Evolutionary conservation across 768 basidiomycete species (phyloP).

Genomic region (Mycena polygramma): DNA sequence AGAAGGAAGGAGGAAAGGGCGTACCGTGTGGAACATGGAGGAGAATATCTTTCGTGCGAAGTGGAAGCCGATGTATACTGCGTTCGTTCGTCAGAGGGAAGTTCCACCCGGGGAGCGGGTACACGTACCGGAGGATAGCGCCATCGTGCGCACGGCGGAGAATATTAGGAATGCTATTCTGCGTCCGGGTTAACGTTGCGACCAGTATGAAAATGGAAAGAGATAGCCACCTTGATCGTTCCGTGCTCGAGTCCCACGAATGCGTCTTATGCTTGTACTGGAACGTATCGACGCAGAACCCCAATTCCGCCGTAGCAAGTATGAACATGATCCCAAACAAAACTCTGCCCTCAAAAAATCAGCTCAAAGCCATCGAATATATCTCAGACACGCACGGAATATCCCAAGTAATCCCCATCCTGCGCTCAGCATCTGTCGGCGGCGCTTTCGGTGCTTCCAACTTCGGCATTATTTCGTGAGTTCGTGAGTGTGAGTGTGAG

Average conservation of each 20-base stretch:
- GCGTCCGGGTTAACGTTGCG: not conserved
- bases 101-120: no score
- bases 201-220: not conserved
- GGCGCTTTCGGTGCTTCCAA: conserved; percentile 9
- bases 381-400: conserved; percentile 21
- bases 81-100: not conserved
- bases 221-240: not conserved
- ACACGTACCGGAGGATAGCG: conserved; percentile 14
- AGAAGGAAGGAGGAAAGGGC: not conserved
- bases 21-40: conserved; percentile 21
- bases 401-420: conserved; percentile 22
- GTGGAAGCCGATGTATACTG: conserved; percentile 26
- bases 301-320: conserved; percentile 18
- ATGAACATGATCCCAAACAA: conserved; percentile 28
- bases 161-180: conserved; percentile 28
- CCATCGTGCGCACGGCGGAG: conserved; percentile 28
- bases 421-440: conserved; percentile 18
- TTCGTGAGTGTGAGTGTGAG: no score
- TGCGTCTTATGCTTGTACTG: conserved; percentile 29
- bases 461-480: conserved; percentile 7
- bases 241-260: conserved; percentile 22
- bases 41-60: conserved; percentile 18
- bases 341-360: conserved; percentile 4
- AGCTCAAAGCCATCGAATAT: not conserved
- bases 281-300: conserved; percentile 21